phyloP scores from a whole-genome alignment of 106 monocot species.

The Apostasia shenzhenica region DNA sequence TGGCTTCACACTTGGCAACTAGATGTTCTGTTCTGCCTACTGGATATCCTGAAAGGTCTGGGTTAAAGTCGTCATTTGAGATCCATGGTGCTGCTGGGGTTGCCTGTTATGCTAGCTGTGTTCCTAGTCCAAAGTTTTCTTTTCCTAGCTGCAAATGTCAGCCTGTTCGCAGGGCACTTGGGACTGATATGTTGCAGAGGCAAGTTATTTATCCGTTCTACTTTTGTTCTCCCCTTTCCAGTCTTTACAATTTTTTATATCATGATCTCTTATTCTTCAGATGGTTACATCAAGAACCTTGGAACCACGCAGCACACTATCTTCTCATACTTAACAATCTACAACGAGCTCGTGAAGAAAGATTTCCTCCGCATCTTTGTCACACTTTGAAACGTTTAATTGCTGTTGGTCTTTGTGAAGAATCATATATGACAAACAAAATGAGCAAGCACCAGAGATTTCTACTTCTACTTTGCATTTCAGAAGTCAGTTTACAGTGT shows the following conservation, averaged over 20 bases:
- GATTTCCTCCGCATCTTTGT: constrained; percentile 52
- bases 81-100: constrained; percentile 54
- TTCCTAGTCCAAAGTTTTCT: constrained; percentile 38
- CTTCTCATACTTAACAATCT: constrained; percentile 55
- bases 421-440: constrained; percentile 19
- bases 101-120: constrained; percentile 56
- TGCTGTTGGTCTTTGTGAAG: constrained; percentile 25
- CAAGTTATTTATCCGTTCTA: constrained; percentile 13
- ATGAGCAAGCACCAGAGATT: constrained; percentile 36
- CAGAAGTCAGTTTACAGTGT: constrained; percentile 74
- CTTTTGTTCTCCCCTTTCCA: neutral
- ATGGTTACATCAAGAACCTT: constrained; percentile 91
- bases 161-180: constrained; percentile 15
- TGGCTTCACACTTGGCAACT: constrained; percentile 50
- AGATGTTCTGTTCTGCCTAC: constrained; percentile 29
- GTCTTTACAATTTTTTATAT: neutral
- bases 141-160: constrained; percentile 65
- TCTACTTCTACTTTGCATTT: constrained; percentile 59
- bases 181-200: constrained; percentile 51
- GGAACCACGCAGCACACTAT: constrained; percentile 63
- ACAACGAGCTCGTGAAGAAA: constrained; percentile 81
- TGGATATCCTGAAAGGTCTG: constrained; percentile 8
- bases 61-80: constrained; percentile 37
- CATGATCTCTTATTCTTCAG: constrained; percentile 18
- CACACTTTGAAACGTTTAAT: constrained; percentile 48